A percentile compares a stretch with the other conserved stretches of the same genome.
Conservation (phyloP, 2,329 filamentous ascomycete species). For the Diplodia intermedia region DNA sequence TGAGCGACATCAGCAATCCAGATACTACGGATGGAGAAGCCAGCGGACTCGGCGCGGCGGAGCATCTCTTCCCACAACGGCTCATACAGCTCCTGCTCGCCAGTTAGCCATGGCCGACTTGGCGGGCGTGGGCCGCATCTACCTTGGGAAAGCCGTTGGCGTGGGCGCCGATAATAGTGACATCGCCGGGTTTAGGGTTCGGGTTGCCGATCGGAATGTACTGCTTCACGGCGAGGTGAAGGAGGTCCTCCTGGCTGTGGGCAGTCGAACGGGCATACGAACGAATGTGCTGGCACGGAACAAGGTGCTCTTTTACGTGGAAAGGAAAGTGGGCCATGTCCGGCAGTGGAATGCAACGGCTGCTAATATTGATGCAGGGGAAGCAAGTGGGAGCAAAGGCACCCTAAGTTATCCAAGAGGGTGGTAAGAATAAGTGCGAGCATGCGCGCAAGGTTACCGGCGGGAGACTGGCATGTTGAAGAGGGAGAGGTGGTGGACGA, state of each 20-base stretch:
- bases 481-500: constrained; percentile 34
- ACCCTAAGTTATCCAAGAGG: background rate
- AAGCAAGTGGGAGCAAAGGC: background rate
- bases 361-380: background rate
- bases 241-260: constrained; percentile 73
- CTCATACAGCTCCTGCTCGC: constrained; percentile 81
- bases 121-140: constrained; percentile 14
- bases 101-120: constrained; percentile 32
- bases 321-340: constrained; percentile 67
- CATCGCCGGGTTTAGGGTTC: constrained; percentile 71
- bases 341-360: background rate
- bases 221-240: constrained; percentile 82
- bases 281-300: constrained; percentile 78
- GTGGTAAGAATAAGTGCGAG: background rate
- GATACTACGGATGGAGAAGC: constrained; percentile 77
- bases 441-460: background rate
- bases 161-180: constrained; percentile 86
- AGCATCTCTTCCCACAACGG: constrained; percentile 87
- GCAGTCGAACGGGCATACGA: constrained; percentile 79
- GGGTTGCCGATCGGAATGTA: constrained; percentile 79
- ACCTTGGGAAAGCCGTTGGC: constrained; percentile 95
- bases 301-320: constrained; percentile 71
- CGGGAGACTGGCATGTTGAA: background rate
- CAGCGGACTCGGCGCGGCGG: constrained; percentile 61
- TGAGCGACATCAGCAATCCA: constrained; percentile 92